Evolutionary conservation across 805 yeast genomes (phyloP).

Genomic region (Priceomyces medius): DNA sequence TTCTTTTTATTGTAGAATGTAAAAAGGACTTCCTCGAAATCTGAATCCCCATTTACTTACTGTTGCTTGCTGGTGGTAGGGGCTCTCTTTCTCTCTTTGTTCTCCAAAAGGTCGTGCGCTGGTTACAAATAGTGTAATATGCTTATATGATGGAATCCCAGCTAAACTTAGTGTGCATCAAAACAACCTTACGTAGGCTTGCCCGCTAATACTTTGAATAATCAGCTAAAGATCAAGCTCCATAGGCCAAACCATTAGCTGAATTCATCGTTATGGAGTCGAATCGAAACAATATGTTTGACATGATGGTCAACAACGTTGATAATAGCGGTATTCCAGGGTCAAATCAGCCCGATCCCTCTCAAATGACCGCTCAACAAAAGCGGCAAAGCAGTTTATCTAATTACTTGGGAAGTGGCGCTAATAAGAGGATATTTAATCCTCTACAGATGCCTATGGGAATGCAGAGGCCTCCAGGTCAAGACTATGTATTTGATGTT

Average conservation of each 20-base stretch:
- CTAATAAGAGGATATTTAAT: constrained; percentile 36
- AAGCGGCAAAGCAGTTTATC: constrained; percentile 43
- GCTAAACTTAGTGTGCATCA: neutral
- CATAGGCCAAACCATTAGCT: constrained; percentile 1
- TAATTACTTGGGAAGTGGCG: constrained; percentile 28
- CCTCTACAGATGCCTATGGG: constrained; percentile 16
- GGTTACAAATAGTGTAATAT: neutral
- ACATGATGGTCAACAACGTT: constrained; percentile 8
- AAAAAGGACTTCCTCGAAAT: too few species aligned
- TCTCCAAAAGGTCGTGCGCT: neutral
- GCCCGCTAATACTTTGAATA: constrained; percentile 2
- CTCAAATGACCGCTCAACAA: constrained; percentile 21
- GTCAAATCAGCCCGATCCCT: constrained; percentile 11
- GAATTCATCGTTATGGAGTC: constrained; percentile 9
- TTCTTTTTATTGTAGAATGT: too few species aligned
- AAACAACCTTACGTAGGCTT: neutral
- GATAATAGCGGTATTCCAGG: constrained; percentile 2
- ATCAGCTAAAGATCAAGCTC: neutral
- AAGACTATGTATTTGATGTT: constrained; percentile 1
- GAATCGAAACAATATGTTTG: constrained; percentile 6
- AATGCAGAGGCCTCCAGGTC: constrained; percentile 7
- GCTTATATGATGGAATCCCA: neutral
- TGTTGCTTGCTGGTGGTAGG: too few species aligned
- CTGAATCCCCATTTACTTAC: too few species aligned
- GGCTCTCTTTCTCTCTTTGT: too few species aligned